These are phyloP conservation scores for Fomitopsis schrenkii DNA, from an alignment of 1,284 basidiomycete genomes.

Conservation along the genomic window DNA sequence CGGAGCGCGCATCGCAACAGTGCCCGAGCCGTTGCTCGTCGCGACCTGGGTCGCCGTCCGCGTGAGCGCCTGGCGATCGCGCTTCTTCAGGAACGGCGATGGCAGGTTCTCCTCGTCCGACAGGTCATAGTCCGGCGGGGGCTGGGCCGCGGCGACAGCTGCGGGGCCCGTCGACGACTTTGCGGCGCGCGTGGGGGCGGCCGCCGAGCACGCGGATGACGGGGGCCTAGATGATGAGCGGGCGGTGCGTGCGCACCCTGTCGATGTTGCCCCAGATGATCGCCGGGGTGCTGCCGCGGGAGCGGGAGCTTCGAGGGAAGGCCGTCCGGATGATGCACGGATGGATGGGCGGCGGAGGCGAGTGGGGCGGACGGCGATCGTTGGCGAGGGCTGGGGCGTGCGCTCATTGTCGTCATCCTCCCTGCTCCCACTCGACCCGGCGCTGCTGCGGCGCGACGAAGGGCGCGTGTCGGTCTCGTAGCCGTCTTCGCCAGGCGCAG, in stretches of 20 bases:
- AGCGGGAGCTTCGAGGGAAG: conserved; percentile 3
- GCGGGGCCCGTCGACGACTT: conserved; percentile 3
- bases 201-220: neutral
- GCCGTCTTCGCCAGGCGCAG: conserved; percentile 16
- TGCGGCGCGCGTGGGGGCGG: neutral
- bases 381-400: conserved; percentile 16
- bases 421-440: neutral
- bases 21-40: neutral
- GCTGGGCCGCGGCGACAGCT: neutral
- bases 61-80: conserved; percentile 35
- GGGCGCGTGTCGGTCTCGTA: conserved; percentile 23
- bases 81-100: conserved; percentile 72
- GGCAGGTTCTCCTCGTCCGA: conserved; percentile 81
- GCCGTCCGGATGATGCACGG: conserved; percentile 17
- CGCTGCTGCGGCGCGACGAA: conserved; percentile 4
- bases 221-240: neutral
- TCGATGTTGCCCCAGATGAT: neutral
- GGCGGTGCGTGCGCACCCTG: conserved; percentile 1
- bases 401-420: conserved; percentile 15
- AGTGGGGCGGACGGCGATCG: conserved; percentile 17
- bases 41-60: conserved; percentile 10
- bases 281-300: neutral
- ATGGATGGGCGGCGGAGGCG: conserved; percentile 31
- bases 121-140: conserved; percentile 53
- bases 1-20: conserved; percentile 9